Base-by-base conservation (phyloP, 2,329 filamentous ascomycete species). In the Cercospora sp. region DNA sequence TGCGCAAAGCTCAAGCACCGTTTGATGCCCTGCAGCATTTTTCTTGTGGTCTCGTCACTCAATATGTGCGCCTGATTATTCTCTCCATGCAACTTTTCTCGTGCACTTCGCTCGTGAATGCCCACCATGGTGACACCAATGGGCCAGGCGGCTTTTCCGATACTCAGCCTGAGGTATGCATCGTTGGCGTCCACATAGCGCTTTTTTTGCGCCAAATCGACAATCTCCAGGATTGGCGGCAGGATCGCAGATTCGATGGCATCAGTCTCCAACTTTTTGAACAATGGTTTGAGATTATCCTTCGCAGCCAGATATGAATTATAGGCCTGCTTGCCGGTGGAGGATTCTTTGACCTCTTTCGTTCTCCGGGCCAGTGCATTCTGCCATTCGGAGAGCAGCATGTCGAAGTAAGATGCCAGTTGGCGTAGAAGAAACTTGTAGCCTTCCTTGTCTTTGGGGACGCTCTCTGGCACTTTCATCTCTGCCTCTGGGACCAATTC, bases 51-150 rank as follows among this genome's bases (percentile, higher is more conserved):
- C 82, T 99, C 95, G 78, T 98, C 95, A 67, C 93, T 94, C 90
- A 99, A 93, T 75, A 98, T 97, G 79, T 99, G 94, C 3, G 94
- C 95, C 76, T 93, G 90, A 67, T 90, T 73, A 5, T 67, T 70
- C 2, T 68, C 71, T 72, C 87, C 86, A 78, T 98, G 94, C 68
- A 99, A 83, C 82, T 99, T 99, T 82, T 99, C 95, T 71, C 95
- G 88, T 20, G 95, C 94, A 73, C 91, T 95, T 77, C 95, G 89
- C 84, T 98, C 95, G 87, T 99, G 95, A 75, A 99, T 99, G 84
- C 95, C 95, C 76, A 99, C 95, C 95, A 98, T 99, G 79, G 95
- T 99, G 45, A 99, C 95, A 81, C 95, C 95, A 76, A 99, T 99
- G 26, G 95, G 95, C 95, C 95, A 99, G 16, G 95, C 95, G 28